Conservation (phyloP, 805 yeast species). For the Myxozyma mucilagina region DNA sequence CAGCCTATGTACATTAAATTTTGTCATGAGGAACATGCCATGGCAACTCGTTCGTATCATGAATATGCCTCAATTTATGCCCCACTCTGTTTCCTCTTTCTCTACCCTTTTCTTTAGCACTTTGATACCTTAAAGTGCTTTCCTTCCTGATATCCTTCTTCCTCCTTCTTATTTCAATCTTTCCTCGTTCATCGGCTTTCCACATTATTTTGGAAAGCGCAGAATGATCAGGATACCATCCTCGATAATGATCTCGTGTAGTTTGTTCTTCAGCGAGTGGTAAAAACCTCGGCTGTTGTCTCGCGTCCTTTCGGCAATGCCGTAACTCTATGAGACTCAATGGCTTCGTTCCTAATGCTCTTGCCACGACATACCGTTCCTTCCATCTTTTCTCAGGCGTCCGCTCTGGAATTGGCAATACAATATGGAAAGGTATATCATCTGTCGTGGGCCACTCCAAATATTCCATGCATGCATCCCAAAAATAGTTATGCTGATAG, state of each 20-base stretch:
- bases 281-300: background rate
- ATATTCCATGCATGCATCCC: slow-evolving; percentile 13
- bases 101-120: background rate
- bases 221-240: background rate
- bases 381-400: background rate
- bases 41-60: background rate
- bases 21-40: background rate
- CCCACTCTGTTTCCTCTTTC: background rate
- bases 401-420: background rate
- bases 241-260: slow-evolving; percentile 3
- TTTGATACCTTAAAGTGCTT: background rate
- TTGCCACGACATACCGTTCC: slow-evolving; percentile 1
- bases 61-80: background rate
- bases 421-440: background rate
- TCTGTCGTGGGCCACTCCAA: slow-evolving; percentile 12
- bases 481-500: background rate
- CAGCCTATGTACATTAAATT: too few relatives aligned
- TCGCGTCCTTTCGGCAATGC: background rate
- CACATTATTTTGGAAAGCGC: background rate
- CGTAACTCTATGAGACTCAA: background rate
- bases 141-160: background rate
- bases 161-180: background rate
- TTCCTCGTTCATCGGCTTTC: background rate
- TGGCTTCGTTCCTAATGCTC: slow-evolving; percentile 3
- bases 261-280: slow-evolving; percentile 3